These are phyloP conservation scores for Saccharomyces pastorianus DNA, from an alignment of 1,139 yeast genomes.

Conservation along the genomic window DNA sequence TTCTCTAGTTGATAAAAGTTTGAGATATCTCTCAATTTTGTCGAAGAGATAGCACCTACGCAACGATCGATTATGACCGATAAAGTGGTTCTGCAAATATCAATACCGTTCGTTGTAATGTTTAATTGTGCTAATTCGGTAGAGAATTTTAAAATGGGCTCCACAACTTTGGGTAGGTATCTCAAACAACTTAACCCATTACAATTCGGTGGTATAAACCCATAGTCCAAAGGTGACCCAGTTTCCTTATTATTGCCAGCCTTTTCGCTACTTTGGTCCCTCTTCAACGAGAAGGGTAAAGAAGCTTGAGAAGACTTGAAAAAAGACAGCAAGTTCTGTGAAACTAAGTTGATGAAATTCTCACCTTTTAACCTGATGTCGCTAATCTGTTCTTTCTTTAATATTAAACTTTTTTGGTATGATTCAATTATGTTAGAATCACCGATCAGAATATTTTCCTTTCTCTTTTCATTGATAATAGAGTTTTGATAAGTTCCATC, in stretches of 20 bases:
- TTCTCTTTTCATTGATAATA: slow-evolving; percentile 38
- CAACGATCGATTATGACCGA: slow-evolving; percentile 36
- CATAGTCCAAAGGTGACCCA: slow-evolving; percentile 35
- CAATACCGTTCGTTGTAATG: slow-evolving; percentile 35
- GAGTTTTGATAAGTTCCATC: slow-evolving; percentile 38
- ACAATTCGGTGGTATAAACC: slow-evolving; percentile 53
- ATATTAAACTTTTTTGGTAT: slow-evolving; percentile 26
- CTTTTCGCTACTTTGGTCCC: not conserved
- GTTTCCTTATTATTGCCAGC: slow-evolving; percentile 12
- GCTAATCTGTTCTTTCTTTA: slow-evolving; percentile 34
- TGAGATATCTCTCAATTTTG: slow-evolving; percentile 45
- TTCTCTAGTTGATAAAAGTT: slow-evolving; percentile 40
- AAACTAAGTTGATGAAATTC: slow-evolving; percentile 31
- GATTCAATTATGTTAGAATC: slow-evolving; percentile 17
- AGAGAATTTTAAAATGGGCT: slow-evolving; percentile 35
- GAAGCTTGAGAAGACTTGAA: slow-evolving; percentile 34
- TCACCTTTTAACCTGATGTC: slow-evolving; percentile 35
- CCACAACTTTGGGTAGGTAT: slow-evolving; percentile 39
- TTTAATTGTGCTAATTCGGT: slow-evolving; percentile 39
- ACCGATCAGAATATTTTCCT: slow-evolving; percentile 31
- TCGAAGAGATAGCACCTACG: slow-evolving; percentile 40
- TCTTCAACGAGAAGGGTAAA: slow-evolving; percentile 7
- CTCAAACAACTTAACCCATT: slow-evolving; percentile 50
- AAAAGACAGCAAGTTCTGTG: slow-evolving; percentile 31
- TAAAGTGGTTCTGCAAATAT: slow-evolving; percentile 33